Evolutionary conservation across 2,329 filamentous ascomycete genomes (phyloP).

Genomic region (Fusarium goolgardi): DNA sequence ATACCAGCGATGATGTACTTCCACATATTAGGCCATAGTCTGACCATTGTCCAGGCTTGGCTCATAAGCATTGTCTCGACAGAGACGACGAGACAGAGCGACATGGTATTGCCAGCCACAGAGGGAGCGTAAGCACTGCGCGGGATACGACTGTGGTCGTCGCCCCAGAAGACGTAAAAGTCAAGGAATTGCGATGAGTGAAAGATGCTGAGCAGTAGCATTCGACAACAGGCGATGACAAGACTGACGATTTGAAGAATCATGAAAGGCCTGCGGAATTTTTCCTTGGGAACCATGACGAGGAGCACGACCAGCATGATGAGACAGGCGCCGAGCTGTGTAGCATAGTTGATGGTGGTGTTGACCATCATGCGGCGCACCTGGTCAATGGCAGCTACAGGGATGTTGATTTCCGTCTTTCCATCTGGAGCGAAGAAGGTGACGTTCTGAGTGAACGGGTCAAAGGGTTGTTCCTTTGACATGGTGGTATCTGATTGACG

Average conservation of each 20-base stretch:
- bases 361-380: conserved; percentile 50
- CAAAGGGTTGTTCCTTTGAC: conserved; percentile 44
- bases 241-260: conserved; percentile 73
- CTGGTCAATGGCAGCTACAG: conserved; percentile 51
- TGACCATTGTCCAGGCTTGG: conserved; percentile 65
- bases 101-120: conserved; percentile 56
- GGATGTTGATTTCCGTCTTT: conserved; percentile 48
- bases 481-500: conserved; percentile 29
- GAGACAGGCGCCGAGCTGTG: conserved; percentile 75
- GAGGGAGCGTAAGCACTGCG: conserved; percentile 51
- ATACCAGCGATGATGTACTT: conserved; percentile 48
- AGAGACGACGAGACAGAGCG: conserved; percentile 58
- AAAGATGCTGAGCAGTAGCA: conserved; percentile 66
- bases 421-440: conserved; percentile 52
- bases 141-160: conserved; percentile 65
- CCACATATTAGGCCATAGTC: conserved; percentile 57
- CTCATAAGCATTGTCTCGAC: conserved; percentile 61
- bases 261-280: conserved; percentile 73
- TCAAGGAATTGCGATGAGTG: conserved; percentile 70
- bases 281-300: conserved; percentile 72
- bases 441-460: conserved; percentile 53
- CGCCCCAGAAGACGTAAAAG: conserved; percentile 69
- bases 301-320: conserved; percentile 74
- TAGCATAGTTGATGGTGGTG: conserved; percentile 71
- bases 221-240: conserved; percentile 69